Conservation (phyloP, 768 basidiomycete genomes). For the Pisolithus tinctorius region DNA sequence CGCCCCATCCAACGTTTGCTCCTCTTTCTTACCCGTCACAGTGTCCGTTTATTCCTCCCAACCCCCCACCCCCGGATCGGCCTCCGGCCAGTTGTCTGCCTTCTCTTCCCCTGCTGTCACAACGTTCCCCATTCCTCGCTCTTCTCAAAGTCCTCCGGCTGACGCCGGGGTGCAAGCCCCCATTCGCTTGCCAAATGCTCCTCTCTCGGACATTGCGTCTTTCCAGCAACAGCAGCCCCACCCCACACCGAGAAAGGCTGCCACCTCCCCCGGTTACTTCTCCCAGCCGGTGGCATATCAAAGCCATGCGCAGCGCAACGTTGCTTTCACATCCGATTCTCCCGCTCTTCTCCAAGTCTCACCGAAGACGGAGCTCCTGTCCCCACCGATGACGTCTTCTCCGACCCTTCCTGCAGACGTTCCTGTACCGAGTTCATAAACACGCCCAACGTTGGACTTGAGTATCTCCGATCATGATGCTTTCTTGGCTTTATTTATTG, state of each 20-base stretch:
- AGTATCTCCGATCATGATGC: neutral
- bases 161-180: constrained; percentile 39
- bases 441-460: neutral
- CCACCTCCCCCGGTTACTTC: constrained; percentile 28
- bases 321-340: constrained; percentile 22
- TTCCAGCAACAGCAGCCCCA: constrained; percentile 28
- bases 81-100: constrained; percentile 55
- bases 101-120: constrained; percentile 59
- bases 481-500: constrained; percentile 26
- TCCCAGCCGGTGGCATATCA: constrained; percentile 22
- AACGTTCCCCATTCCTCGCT: constrained; percentile 56
- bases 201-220: constrained; percentile 63
- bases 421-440: constrained; percentile 13
- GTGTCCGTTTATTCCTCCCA: constrained; percentile 28
- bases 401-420: constrained; percentile 15
- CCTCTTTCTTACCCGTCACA: neutral
- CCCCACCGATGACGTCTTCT: constrained; percentile 22
- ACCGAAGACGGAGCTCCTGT: constrained; percentile 19
- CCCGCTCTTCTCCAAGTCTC: constrained; percentile 21
- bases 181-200: constrained; percentile 70
- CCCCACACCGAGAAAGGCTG: constrained; percentile 26
- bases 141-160: constrained; percentile 40
- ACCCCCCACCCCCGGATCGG: constrained; percentile 33
- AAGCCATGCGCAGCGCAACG: constrained; percentile 23
- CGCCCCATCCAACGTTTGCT: neutral